Percentiles rank a stretch among this genome's conserved stretches.
Evolutionary conservation across 805 yeast genomes (phyloP).

Genomic region (Spathaspora girioi): DNA sequence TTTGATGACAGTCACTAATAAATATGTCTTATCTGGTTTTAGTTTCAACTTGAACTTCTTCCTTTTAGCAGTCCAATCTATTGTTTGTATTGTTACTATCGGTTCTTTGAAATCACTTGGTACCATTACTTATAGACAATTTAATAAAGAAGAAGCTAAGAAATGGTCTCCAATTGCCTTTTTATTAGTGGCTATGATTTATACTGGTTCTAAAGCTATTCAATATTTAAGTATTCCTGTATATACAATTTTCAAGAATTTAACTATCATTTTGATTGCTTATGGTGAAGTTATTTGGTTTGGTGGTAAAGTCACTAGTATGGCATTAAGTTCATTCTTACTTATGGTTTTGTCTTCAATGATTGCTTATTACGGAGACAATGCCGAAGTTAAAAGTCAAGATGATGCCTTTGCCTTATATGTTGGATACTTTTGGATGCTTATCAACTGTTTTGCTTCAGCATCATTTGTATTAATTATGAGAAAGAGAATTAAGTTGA

Average conservation of each 20-base stretch:
- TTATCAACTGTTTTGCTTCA: constrained; percentile 86
- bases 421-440: constrained; percentile 96
- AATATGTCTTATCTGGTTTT: constrained; percentile 79
- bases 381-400: constrained; percentile 32
- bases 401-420: constrained; percentile 44
- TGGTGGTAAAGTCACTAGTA: constrained; percentile 84
- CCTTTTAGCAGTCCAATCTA: constrained; percentile 81
- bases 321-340: constrained; percentile 85
- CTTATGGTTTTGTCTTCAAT: constrained; percentile 96
- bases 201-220: constrained; percentile 93
- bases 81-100: constrained; percentile 76
- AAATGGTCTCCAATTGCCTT: constrained; percentile 95
- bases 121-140: constrained; percentile 80
- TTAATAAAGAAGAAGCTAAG: constrained; percentile 83
- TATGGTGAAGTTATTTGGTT: constrained; percentile 98
- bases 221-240: constrained; percentile 91
- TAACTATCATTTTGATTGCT: constrained; percentile 94
- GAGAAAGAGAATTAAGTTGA: constrained; percentile 97
- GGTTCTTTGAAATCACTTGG: constrained; percentile 69
- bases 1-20: constrained; percentile 96
- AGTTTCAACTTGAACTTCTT: constrained; percentile 80
- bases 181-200: constrained; percentile 87
- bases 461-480: constrained; percentile 90
- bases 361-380: constrained; percentile 90
- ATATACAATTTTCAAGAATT: constrained; percentile 95